Evolutionary conservation across 2,329 filamentous ascomycete genomes (phyloP).

Genomic region (Fusarium verrucosum): DNA sequence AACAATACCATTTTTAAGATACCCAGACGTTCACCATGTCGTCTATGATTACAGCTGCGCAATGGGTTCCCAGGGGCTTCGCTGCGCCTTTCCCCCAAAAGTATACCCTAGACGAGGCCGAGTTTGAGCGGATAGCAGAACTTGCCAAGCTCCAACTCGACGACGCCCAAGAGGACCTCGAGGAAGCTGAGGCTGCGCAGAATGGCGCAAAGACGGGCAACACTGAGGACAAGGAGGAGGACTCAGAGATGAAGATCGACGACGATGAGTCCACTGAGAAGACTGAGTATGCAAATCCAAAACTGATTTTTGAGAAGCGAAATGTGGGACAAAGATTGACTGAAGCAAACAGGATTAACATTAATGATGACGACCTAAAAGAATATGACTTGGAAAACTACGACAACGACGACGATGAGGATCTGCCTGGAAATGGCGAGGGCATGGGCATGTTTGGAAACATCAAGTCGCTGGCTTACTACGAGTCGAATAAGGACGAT

Average conservation of each 20-base stretch:
- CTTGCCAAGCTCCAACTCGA: constrained; percentile 84
- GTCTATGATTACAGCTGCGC: constrained; percentile 76
- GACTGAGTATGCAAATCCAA: constrained; percentile 49
- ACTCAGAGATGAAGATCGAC: constrained; percentile 52
- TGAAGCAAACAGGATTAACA: constrained; percentile 52
- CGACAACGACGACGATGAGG: constrained; percentile 78
- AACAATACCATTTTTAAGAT: constrained; percentile 38
- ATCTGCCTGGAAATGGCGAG: constrained; percentile 62
- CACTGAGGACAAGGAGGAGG: constrained; percentile 44
- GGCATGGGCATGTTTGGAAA: constrained; percentile 95
- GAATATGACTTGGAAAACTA: constrained; percentile 98
- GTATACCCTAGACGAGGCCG: constrained; percentile 78
- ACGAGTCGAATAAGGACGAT: constrained; percentile 92
- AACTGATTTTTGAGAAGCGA: not conserved
- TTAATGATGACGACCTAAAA: constrained; percentile 85
- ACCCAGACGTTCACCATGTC: constrained; percentile 59
- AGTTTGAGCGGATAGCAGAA: constrained; percentile 78
- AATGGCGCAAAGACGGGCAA: constrained; percentile 41
- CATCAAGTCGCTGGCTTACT: constrained; percentile 90
- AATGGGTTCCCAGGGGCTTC: constrained; percentile 81
- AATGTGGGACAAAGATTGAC: constrained; percentile 14
- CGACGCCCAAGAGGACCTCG: constrained; percentile 87
- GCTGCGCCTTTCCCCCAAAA: constrained; percentile 79
- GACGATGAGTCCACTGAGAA: constrained; percentile 40
- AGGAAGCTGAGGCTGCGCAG: constrained; percentile 67